Evolutionary conservation across 2,329 filamentous ascomycete genomes (phyloP), one percentile per base, ranked within the genome.

Genomic region (Aspergillus awamori): DNA sequence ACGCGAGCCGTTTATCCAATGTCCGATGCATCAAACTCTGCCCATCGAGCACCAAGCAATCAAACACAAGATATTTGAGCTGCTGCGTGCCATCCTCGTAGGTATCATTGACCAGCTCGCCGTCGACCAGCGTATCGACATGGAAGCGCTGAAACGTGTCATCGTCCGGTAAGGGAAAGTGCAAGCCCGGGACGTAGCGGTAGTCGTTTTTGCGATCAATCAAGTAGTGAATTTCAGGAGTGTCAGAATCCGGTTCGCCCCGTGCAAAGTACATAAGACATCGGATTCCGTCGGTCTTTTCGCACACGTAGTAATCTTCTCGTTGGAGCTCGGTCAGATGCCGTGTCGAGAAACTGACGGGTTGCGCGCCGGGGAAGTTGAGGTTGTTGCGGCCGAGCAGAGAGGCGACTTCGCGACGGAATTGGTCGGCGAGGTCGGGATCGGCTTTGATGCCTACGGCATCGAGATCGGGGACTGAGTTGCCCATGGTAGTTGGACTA

Each of bases 131-230:
- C 0, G 95, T 98, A 62, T 87, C 86, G 13, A 82, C 85, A 74
- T 98, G 93, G 74, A 91, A 97, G 13, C 81, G 83, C 47, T 82
- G 78, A 63, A 78, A 81, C 10, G 86, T 83, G 0, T 81, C 80
- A 66, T 90, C 84, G 47, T 85, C 81, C 39, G 86, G 86, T 22
- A 89, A 81, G 0, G 95, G 95, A 68, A 98, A 93, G 76, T 96
- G 92, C 24, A 98, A 84, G 63, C 85, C 83, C 30, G 86, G 85
- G 63, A 98, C 87, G 72, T 85, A 92, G 86, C 94, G 97, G 82
- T 95, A 99, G 76, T 98, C 93, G 80, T 99, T 98, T 80, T 93
- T 96, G 73, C 95, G 92, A 79, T 99, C 94, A 79, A 99, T 97
- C 59, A 99, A 84, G 80, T 97, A 97, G 73, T 95, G 91, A 24